These are phyloP conservation scores for Pseudogymnoascus sp. DNA, from an alignment of 2,329 filamentous ascomycete genomes.

Conservation along the genomic window DNA sequence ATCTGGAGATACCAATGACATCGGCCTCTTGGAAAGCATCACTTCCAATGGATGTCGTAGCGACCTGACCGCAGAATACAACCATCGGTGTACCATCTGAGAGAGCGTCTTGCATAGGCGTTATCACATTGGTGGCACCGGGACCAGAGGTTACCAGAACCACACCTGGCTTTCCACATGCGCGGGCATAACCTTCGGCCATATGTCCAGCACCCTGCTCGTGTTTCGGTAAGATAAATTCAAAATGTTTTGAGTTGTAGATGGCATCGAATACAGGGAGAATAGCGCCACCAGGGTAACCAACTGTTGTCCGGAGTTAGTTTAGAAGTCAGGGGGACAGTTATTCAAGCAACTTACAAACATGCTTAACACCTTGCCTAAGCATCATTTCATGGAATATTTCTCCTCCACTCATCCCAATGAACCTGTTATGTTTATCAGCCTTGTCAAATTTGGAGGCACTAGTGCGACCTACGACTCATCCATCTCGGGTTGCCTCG, in stretches of 20 bases:
- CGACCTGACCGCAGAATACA: constrained; percentile 91
- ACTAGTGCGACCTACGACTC: constrained; percentile 53
- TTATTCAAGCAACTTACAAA: constrained; percentile 55
- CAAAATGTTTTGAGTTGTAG: constrained; percentile 94
- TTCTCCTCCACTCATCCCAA: constrained; percentile 89
- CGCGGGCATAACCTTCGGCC: constrained; percentile 94
- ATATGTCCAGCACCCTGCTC: constrained; percentile 98
- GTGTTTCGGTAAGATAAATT: constrained; percentile 90
- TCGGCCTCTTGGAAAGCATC: constrained; percentile 98
- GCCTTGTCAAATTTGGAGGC: constrained; percentile 8
- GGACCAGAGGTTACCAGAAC: constrained; percentile 95
- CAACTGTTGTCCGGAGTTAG: constrained; percentile 43
- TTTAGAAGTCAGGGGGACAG: not conserved
- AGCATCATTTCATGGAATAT: constrained; percentile 99
- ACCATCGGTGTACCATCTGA: constrained; percentile 95
- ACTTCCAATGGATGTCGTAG: constrained; percentile 81
- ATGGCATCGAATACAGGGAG: constrained; percentile 98
- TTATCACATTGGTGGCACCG: constrained; percentile 92
- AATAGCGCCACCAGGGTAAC: constrained; percentile 92
- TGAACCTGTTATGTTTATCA: constrained; percentile 51
- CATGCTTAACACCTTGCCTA: constrained; percentile 80
- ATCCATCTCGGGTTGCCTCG: constrained; percentile 58
- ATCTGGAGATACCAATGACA: constrained; percentile 83
- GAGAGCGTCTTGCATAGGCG: constrained; percentile 90
- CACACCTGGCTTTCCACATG: constrained; percentile 87